Evolutionary conservation across 345 rosid species (phyloP), one percentile per base, ranked within the genome.

Genomic region (Rhizophora apiculata): DNA sequence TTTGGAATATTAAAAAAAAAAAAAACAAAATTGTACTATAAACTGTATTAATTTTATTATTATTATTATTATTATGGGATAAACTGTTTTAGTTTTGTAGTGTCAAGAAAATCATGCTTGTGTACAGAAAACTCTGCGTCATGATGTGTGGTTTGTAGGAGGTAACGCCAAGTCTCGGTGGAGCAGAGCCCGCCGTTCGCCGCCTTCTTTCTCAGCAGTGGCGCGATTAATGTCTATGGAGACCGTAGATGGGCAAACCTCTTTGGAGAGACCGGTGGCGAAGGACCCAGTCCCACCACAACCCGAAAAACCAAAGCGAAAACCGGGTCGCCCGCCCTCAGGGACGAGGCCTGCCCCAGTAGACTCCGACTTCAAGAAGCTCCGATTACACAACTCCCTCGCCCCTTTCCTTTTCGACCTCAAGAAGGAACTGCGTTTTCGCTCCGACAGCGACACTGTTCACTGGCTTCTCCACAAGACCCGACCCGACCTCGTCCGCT

Each of bases 391-490:
- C 16, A 24, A 68, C 13, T 6, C 53, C 75, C 56, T 53, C 48
- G 37, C n/a, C 55, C 31, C 78, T 8, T 51, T 63, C 37, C 56
- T 74, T 31, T 19, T 19, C 37, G 53, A 22, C 43, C 69, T 74
- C 30, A 68, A 27, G 34, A n/a, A 56, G 18, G 68, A 74, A 68
- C 60, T 63, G 34, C 68, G 69, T 63, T 60, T 68, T 46, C 31
- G 20, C 43, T 48, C 64, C 29, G 37, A 27, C 9, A 29, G 60
- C 6, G 73, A 57, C 6, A 37, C 68, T 29, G 15, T 74, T 6
- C 69, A 57, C 1, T 74, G 73, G 78, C 73, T 74, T 53, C 16
- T 74, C 51, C 73, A 51, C 63, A 51, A 69, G 52, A 27, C 24
- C 54, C 78, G 78, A 51, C 73, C 73, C 21, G 52, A 74, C 18